phyloP scores from a whole-genome alignment of 345 rosid species.

The Lepidium sativum region DNA sequence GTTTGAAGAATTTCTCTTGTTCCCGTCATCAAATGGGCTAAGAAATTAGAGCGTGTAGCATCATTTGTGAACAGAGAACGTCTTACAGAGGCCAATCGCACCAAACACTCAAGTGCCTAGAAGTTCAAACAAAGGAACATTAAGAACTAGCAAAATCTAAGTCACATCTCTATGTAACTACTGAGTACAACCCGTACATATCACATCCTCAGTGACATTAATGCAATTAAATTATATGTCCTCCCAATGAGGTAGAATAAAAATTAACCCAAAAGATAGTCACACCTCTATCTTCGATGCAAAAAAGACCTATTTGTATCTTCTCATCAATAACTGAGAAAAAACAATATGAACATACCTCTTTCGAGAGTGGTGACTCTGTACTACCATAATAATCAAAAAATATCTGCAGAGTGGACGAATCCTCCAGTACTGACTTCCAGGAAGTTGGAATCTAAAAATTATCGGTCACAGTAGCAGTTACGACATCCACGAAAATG shows the following conservation, averaged over 20 bases:
- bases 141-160: neutral
- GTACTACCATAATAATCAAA: slow-evolving; percentile 88
- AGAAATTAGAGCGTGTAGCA: slow-evolving; percentile 71
- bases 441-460: slow-evolving; percentile 82
- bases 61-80: slow-evolving; percentile 90
- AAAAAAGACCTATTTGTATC: slow-evolving; percentile 1
- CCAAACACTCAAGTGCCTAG: slow-evolving; percentile 98
- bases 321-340: neutral
- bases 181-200: neutral
- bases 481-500: slow-evolving; percentile 3
- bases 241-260: neutral
- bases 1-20: slow-evolving; percentile 92
- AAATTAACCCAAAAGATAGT: neutral
- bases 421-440: slow-evolving; percentile 86
- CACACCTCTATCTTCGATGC: neutral
- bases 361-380: slow-evolving; percentile 81
- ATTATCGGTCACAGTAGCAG: neutral
- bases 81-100: slow-evolving; percentile 89
- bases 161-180: slow-evolving; percentile 5
- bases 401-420: slow-evolving; percentile 85
- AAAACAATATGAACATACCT: slow-evolving; percentile 40
- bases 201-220: slow-evolving; percentile 1
- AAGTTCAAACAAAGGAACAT: slow-evolving; percentile 17
- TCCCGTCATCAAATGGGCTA: slow-evolving; percentile 95
- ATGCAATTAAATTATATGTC: neutral